Conservation (phyloP, 495 filamentous ascomycete species). For the Aspergillus wentii region DNA sequence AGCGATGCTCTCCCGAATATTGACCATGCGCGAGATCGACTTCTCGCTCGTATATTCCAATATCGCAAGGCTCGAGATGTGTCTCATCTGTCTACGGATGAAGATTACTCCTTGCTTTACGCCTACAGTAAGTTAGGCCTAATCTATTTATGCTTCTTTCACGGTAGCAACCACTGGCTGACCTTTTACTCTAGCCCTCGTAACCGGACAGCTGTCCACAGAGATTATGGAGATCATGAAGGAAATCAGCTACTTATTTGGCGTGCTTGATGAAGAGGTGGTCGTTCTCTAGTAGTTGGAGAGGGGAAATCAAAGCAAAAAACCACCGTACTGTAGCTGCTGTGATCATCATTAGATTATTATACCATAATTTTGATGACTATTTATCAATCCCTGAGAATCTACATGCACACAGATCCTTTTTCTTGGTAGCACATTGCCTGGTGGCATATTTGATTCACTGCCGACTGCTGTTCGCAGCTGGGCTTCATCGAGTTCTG, state of each 20-base stretch:
- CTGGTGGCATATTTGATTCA: no score
- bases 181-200: slow-evolving; percentile 44
- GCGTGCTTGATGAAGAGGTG: slow-evolving; percentile 68
- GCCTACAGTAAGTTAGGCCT: slow-evolving; percentile 55
- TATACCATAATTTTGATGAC: no score
- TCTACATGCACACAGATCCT: no score
- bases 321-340: no score
- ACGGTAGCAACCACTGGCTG: no score
- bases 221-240: slow-evolving; percentile 46
- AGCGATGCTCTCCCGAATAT: slow-evolving; percentile 83
- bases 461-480: no score
- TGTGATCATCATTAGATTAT: no score
- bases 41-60: slow-evolving; percentile 85
- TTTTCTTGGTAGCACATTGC: no score
- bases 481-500: no score
- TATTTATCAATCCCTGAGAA: no score
- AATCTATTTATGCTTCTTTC: no score
- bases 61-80: slow-evolving; percentile 68
- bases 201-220: slow-evolving; percentile 47
- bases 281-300: slow-evolving; percentile 56
- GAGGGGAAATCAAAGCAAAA: no score
- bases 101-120: slow-evolving; percentile 68
- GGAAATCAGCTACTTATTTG: slow-evolving; percentile 58
- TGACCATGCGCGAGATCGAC: slow-evolving; percentile 69
- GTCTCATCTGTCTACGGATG: slow-evolving; percentile 49